Conservation (phyloP, 2,329 filamentous ascomycete genomes). For the Trichoderma guizhouense region DNA sequence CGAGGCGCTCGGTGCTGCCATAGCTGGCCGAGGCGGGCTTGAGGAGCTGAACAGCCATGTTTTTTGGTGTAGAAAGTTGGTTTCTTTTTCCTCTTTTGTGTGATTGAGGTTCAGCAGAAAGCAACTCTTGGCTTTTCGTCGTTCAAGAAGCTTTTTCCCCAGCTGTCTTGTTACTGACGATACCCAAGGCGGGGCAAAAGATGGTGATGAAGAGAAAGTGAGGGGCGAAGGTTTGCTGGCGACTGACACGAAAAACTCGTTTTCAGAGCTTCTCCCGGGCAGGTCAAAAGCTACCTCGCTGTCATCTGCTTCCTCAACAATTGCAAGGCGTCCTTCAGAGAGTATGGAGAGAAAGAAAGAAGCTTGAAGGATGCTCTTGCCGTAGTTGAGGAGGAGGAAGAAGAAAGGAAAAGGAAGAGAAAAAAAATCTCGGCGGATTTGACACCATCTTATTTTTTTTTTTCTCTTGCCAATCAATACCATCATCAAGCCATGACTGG, state of each 20-base stretch:
- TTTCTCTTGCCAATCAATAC: conserved; percentile 1
- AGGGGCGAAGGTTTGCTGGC: conserved; percentile 29
- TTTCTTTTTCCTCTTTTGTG: conserved; percentile 5
- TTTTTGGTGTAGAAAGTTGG: background rate
- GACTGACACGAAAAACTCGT: conserved; percentile 37
- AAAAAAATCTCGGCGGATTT: conserved; percentile 16
- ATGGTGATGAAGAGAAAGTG: conserved; percentile 21
- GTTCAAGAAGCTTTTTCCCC: conserved; percentile 3
- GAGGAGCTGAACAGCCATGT: conserved; percentile 36
- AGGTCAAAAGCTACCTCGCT: conserved; percentile 37
- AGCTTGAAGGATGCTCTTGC: conserved; percentile 7
- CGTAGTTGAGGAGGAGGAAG: conserved; percentile 15
- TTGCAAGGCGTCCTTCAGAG: conserved; percentile 1
- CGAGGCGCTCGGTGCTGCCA: conserved; percentile 54
- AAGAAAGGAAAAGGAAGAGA: conserved; percentile 8
- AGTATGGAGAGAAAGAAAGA: background rate
- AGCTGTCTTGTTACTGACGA: background rate
- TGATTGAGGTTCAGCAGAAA: conserved; percentile 9
- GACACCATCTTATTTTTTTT: conserved; percentile 19
- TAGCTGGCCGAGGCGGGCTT: conserved; percentile 58
- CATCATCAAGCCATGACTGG: background rate
- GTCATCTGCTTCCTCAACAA: conserved; percentile 30
- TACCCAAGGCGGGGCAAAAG: conserved; percentile 29
- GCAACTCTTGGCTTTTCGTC: background rate
- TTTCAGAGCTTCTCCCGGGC: conserved; percentile 37